phyloP scores from a whole-genome alignment of 345 rosid genomes.

The Syzygium aromaticum region DNA sequence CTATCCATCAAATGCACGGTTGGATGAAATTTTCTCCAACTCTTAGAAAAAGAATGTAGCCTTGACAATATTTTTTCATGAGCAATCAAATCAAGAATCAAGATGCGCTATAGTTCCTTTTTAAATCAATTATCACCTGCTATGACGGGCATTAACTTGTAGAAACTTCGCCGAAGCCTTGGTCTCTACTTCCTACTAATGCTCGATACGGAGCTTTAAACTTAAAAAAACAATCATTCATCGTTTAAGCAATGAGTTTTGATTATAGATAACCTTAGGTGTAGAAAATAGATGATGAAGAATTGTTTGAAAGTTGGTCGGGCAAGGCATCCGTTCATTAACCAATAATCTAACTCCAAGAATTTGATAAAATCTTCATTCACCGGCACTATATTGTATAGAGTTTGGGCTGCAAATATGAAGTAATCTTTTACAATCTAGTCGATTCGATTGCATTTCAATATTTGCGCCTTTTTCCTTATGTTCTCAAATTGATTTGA shows the following conservation, averaged over 20 bases:
- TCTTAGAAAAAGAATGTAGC: too few species aligned
- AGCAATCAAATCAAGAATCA: not conserved
- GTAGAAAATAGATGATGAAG: not conserved
- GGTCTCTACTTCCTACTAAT: not conserved
- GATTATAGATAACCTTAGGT: not conserved
- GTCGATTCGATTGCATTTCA: rapidly evolving
- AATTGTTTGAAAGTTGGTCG: not conserved
- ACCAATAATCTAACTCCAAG: not conserved
- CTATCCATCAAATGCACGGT: rapidly evolving
- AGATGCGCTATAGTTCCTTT: not conserved
- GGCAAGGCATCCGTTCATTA: not conserved
- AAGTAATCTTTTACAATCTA: not conserved
- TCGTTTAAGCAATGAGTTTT: not conserved
- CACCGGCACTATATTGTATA: not conserved
- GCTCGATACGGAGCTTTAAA: not conserved
- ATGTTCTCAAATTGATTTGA: not conserved
- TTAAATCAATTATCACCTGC: not conserved
- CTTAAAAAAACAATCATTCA: not conserved
- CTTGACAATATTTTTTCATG: not conserved
- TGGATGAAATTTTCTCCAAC: not conserved
- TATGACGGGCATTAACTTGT: not conserved
- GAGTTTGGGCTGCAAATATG: not conserved
- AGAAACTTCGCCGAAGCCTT: not conserved
- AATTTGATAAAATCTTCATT: not conserved
- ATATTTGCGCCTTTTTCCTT: not conserved